A percentile compares a stretch with the other conserved stretches of the same genome.
Evolutionary conservation across 2,329 filamentous ascomycete genomes (phyloP).

Genomic region (Cladophialophora immunda): DNA sequence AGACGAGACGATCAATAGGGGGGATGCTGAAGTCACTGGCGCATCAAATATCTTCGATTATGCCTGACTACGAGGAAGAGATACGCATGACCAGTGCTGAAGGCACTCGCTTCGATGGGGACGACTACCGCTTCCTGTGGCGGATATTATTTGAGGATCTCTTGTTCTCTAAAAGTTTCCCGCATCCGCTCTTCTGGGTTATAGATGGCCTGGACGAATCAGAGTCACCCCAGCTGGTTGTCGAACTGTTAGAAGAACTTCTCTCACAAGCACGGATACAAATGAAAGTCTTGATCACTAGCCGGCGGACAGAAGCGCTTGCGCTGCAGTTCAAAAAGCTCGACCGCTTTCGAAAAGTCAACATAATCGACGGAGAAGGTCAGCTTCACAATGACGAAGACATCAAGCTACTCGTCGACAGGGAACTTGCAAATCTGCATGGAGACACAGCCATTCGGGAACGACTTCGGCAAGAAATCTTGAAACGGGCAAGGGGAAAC

Average conservation of each 20-base stretch:
- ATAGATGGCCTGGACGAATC: conserved; percentile 53
- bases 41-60: conserved; percentile 42
- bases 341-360: not conserved
- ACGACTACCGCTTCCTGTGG: conserved; percentile 45
- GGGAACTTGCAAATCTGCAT: conserved; percentile 29
- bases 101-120: conserved; percentile 41
- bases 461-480: conserved; percentile 20
- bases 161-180: conserved; percentile 42
- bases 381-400: conserved; percentile 25
- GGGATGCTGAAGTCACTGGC: conserved; percentile 41
- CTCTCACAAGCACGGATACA: conserved; percentile 31
- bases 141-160: conserved; percentile 45
- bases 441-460: conserved; percentile 17
- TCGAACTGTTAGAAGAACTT: conserved; percentile 37
- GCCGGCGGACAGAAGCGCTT: conserved; percentile 15
- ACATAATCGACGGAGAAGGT: conserved; percentile 17
- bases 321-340: conserved; percentile 18
- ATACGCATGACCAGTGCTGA: conserved; percentile 42
- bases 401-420: conserved; percentile 27
- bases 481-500: conserved; percentile 34
- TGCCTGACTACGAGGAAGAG: conserved; percentile 32
- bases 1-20: conserved; percentile 40
- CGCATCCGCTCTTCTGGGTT: conserved; percentile 48
- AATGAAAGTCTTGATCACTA: conserved; percentile 40
- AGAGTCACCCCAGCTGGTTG: conserved; percentile 34